These are phyloP conservation scores for Fusarium euwallaceae DNA, from an alignment of 2,329 filamentous ascomycete species.

Conservation along the genomic window DNA sequence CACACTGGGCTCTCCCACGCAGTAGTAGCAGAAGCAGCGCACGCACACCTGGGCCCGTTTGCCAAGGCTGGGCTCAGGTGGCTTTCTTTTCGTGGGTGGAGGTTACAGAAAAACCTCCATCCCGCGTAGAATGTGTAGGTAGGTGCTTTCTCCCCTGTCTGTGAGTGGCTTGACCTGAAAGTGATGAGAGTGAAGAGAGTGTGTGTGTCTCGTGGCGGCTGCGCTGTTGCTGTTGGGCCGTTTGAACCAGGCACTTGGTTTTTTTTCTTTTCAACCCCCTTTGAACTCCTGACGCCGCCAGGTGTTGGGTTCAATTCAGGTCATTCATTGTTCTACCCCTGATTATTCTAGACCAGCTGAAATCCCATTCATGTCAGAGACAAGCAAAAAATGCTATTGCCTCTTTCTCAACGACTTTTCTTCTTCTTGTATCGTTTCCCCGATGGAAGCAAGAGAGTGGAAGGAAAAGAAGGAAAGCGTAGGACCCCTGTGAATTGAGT, in stretches of 20 bases:
- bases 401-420: conserved; percentile 30
- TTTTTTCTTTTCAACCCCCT: background rate
- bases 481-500: conserved; percentile 16
- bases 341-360: background rate
- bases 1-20: background rate
- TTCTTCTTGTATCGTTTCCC: no score
- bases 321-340: background rate
- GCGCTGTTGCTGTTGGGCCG: conserved; percentile 20
- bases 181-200: background rate
- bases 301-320: background rate
- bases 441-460: background rate
- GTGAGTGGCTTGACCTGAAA: conserved; percentile 15
- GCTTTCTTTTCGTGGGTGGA: background rate
- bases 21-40: background rate
- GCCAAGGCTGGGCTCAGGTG: conserved; percentile 30
- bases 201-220: conserved; percentile 24
- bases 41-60: conserved; percentile 10
- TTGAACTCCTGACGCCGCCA: conserved; percentile 3
- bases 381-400: conserved; percentile 19
- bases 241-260: conserved; percentile 13
- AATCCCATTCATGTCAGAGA: background rate
- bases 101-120: conserved; percentile 8
- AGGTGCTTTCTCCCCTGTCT: background rate
- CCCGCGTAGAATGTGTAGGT: background rate
- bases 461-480: conserved; percentile 22